Evolutionary conservation across 2,329 filamentous ascomycete genomes (phyloP).

Genomic region (Rachicladosporium sp.): DNA sequence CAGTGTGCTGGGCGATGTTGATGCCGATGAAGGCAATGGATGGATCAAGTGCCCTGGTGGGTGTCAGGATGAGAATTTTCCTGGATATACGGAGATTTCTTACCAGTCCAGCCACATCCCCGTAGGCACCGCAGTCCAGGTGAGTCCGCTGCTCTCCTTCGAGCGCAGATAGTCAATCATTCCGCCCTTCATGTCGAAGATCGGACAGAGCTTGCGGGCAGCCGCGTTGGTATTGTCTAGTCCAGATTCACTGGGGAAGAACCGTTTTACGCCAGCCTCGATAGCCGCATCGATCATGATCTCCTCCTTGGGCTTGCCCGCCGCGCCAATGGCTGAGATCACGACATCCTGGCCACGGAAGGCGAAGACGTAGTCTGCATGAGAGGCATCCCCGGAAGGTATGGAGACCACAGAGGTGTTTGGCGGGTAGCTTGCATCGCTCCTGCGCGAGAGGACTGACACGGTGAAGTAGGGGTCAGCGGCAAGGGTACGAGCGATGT

Average conservation of each 20-base stretch:
- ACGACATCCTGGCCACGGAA: slow-evolving; percentile 27
- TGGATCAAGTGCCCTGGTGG: slow-evolving; percentile 6
- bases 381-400: slow-evolving; percentile 5
- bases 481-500: slow-evolving; percentile 9
- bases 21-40: slow-evolving; percentile 8
- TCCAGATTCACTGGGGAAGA: slow-evolving; percentile 32
- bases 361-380: slow-evolving; percentile 19
- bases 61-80: too few species aligned
- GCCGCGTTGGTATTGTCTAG: slow-evolving; percentile 24
- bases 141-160: slow-evolving; percentile 14
- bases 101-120: slow-evolving; percentile 25
- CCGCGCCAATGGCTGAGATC: slow-evolving; percentile 23
- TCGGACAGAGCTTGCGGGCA: slow-evolving; percentile 16
- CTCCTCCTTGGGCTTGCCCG: slow-evolving; percentile 17
- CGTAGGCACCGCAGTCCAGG: slow-evolving; percentile 20
- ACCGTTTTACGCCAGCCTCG: slow-evolving; percentile 28
- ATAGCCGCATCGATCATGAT: slow-evolving; percentile 28
- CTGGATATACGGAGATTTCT: slow-evolving; percentile 3
- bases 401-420: slow-evolving; percentile 6
- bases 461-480: slow-evolving; percentile 6
- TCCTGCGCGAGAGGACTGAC: slow-evolving; percentile 8
- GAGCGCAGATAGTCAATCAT: slow-evolving; percentile 23
- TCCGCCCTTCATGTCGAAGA: slow-evolving; percentile 23
- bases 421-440: slow-evolving; percentile 8
- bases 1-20: slow-evolving; percentile 6